Percentiles rank a stretch among this genome's conserved stretches.
phyloP scores from a whole-genome alignment of 2,329 filamentous ascomycete species.

The Fusarium nodosum region DNA sequence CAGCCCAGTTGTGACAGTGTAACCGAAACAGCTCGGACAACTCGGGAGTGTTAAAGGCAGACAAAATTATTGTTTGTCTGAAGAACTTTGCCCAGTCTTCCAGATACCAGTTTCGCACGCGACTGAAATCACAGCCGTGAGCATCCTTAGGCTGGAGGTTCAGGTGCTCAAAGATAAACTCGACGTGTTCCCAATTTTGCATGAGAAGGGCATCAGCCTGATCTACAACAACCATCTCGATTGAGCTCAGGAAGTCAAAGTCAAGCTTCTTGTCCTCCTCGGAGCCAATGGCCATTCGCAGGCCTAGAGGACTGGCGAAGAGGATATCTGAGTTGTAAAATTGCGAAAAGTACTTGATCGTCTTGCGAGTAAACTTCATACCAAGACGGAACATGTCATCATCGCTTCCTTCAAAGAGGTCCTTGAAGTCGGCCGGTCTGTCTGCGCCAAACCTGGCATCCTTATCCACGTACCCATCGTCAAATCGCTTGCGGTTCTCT shows the following conservation, averaged over 20 bases:
- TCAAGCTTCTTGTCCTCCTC: slow-evolving; percentile 76
- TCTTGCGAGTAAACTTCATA: slow-evolving; percentile 97
- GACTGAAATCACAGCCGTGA: slow-evolving; percentile 93
- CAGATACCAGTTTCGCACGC: slow-evolving; percentile 93
- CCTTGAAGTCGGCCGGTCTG: slow-evolving; percentile 87
- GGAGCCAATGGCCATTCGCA: slow-evolving; percentile 90
- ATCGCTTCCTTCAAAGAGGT: slow-evolving; percentile 93
- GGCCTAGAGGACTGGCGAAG: slow-evolving; percentile 87
- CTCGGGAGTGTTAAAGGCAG: slow-evolving; percentile 89
- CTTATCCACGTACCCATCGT: slow-evolving; percentile 81
- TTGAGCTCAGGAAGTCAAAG: slow-evolving; percentile 91
- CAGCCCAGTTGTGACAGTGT: slow-evolving; percentile 83
- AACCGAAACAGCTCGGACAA: slow-evolving; percentile 82
- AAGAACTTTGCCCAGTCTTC: slow-evolving; percentile 84
- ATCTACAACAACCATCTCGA: slow-evolving; percentile 91
- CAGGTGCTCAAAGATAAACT: slow-evolving; percentile 90
- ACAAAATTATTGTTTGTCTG: slow-evolving; percentile 86
- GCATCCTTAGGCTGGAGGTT: slow-evolving; percentile 91
- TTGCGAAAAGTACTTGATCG: slow-evolving; percentile 91
- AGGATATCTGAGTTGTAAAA: slow-evolving; percentile 99
- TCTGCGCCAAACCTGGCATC: slow-evolving; percentile 75
- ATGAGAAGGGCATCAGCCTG: slow-evolving; percentile 94
- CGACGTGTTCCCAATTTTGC: slow-evolving; percentile 98
- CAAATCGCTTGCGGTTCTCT: slow-evolving; percentile 93
- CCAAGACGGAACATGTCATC: slow-evolving; percentile 97